These are phyloP conservation scores for Tetratostichococcus sp. DNA, from an alignment of 139 green algal species.

Conservation along the genomic window DNA sequence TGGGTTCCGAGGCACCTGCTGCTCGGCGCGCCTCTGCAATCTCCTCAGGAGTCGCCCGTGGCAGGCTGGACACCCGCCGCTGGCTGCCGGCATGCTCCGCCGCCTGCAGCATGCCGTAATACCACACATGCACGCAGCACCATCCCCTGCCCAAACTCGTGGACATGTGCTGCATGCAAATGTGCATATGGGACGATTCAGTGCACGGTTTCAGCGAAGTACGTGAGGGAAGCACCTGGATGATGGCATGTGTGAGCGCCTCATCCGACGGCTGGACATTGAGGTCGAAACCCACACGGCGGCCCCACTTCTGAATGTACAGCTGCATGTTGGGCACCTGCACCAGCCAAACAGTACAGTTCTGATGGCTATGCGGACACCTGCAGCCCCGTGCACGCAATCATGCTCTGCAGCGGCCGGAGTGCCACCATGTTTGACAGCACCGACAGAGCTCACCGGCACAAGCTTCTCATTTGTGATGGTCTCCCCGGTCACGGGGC, in stretches of 20 bases:
- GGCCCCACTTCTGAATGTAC: background rate
- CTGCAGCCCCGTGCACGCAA: too few species aligned
- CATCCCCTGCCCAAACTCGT: too few species aligned
- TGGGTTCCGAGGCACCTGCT: background rate
- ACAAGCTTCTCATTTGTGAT: background rate
- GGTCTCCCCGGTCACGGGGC: background rate
- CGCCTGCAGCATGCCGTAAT: background rate
- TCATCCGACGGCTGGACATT: background rate
- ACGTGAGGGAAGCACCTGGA: background rate
- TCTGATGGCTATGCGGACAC: too few species aligned
- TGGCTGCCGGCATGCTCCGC: background rate
- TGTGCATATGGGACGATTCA: too few species aligned
- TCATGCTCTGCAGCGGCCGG: too few species aligned
- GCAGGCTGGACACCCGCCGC: conserved; percentile 1
- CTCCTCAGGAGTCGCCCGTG: background rate
- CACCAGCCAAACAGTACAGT: too few species aligned
- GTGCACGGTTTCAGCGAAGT: too few species aligned
- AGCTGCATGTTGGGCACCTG: background rate
- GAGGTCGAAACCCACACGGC: background rate
- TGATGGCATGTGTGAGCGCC: background rate
- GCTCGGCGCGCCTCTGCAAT: background rate
- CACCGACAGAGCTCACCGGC: background rate
- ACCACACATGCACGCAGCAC: too few species aligned
- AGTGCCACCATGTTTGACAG: too few species aligned
- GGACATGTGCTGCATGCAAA: too few species aligned